Evolutionary conservation across 2,329 filamentous ascomycete species (phyloP), one percentile per base, ranked within the genome.

Genomic region (Scortechinia acanthostroma): DNA sequence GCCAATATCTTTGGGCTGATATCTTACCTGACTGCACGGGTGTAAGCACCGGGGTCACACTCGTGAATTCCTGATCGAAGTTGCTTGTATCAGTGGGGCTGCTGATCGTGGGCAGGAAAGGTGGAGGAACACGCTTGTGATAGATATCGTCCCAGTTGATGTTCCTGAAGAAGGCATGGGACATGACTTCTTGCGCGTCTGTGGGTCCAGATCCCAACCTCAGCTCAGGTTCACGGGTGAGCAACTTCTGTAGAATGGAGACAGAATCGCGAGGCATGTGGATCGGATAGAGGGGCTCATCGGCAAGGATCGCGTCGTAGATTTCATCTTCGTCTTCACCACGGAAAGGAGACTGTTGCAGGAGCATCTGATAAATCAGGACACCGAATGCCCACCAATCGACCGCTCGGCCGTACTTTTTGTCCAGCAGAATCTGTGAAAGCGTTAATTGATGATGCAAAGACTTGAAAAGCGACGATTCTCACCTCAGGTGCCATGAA

Each of bases 381-480:
- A 98, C 93, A 62, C 93, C 93, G 65, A 98, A 98, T 4, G 94
- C 94, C 93, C 93, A 98, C 93, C 93, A 98, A 64, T 98, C 93
- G 37, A 98, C 93, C 15, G 93, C 89, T 47, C 93, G 85, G 42
- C 91, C 91, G 58, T 98, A 98, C 61, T 96, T 97, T 74, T 98
- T 98, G 63, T 98, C 93, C 47, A 97, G 74, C 25, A 98, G 71
- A 66, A 98, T 98, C 86, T 94, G 50, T 16, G 19, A 40, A 3
- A 4, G 22, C 16, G 50, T 69, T 53, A 58, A 45, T 72, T 30
- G 10, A n/a, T n/a, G 10, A 10, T 10, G 10, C 25, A n/a, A 10
- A n/a, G 25, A 10, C 6, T 40, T 6, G 35, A 40, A 17, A 19
- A 10, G 6, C 13, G 35, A 6, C 6, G 10, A 15, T 10, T 13